Percentiles rank a stretch among this genome's conserved stretches.
Evolutionary conservation across 1,139 yeast genomes (phyloP).

Genomic region (Yarrowia galli): DNA sequence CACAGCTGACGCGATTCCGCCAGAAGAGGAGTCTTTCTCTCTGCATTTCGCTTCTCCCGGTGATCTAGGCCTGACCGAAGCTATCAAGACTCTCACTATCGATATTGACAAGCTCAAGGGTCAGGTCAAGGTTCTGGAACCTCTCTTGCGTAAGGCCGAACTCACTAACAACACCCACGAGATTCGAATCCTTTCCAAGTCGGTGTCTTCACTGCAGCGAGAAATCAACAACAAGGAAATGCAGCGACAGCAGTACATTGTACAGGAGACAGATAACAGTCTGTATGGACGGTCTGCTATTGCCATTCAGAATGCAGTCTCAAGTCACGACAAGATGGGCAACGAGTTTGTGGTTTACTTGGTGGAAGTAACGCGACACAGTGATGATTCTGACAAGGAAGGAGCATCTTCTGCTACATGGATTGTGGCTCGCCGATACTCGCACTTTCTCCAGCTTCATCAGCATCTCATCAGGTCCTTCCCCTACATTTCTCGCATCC

Average conservation of each 20-base stretch:
- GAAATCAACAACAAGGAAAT: constrained; percentile 76
- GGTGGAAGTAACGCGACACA: constrained; percentile 72
- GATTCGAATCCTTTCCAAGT: constrained; percentile 68
- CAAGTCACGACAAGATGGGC: constrained; percentile 59
- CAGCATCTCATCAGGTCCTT: constrained; percentile 66
- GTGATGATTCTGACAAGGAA: constrained; percentile 53
- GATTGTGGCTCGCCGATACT: constrained; percentile 87
- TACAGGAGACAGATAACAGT: constrained; percentile 83
- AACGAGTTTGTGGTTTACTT: constrained; percentile 72
- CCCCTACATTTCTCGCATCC: constrained; percentile 59
- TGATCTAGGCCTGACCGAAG: constrained; percentile 69
- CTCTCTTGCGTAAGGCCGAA: constrained; percentile 79
- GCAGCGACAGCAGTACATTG: constrained; percentile 79
- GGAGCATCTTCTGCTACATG: constrained; percentile 69
- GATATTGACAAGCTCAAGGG: constrained; percentile 69
- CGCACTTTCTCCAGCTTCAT: constrained; percentile 79
- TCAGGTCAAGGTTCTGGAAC: constrained; percentile 69
- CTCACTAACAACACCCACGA: constrained; percentile 77
- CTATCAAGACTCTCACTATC: constrained; percentile 61
- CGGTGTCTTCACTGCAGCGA: constrained; percentile 67
- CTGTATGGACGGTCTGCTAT: constrained; percentile 74
- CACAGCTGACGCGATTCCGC: constrained; percentile 17
- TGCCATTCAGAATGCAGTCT: constrained; percentile 69
- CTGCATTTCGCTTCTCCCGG: constrained; percentile 69
- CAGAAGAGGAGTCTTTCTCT: constrained; percentile 43